phyloP scores from a whole-genome alignment of 352 stramenopile genomes.

The Pythium chondricola region DNA sequence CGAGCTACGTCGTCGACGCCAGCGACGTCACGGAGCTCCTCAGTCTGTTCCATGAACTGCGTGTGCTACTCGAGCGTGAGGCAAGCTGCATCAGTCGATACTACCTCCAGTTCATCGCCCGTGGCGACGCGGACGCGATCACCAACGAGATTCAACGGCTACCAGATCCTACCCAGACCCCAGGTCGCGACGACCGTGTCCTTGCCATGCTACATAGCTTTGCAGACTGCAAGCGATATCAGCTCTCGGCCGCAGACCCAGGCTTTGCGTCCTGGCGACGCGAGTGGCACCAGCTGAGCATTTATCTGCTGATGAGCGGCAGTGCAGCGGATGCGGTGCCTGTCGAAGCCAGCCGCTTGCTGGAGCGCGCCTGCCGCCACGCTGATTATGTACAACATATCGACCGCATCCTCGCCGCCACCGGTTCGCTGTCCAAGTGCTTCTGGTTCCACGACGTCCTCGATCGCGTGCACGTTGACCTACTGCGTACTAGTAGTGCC shows the following conservation, averaged over 20 bases:
- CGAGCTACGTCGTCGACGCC: slow-evolving; percentile 11
- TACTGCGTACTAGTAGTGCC: not conserved
- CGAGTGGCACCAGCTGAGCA: slow-evolving; percentile 58
- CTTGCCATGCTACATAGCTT: slow-evolving; percentile 38
- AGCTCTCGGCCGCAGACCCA: slow-evolving; percentile 1
- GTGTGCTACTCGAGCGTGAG: not conserved
- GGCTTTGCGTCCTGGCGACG: slow-evolving; percentile 32
- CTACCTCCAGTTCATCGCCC: slow-evolving; percentile 28
- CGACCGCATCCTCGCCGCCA: slow-evolving; percentile 21
- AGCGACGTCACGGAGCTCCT: slow-evolving; percentile 1
- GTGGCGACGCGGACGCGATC: slow-evolving; percentile 44
- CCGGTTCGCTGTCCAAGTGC: slow-evolving; percentile 35
- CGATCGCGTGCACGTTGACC: slow-evolving; percentile 23
- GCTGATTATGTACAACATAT: slow-evolving; percentile 34
- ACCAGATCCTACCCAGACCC: no score
- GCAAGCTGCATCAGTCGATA: slow-evolving; percentile 9
- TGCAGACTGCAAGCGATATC: slow-evolving; percentile 23
- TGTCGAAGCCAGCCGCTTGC: slow-evolving; percentile 15
- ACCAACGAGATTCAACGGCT: slow-evolving; percentile 28
- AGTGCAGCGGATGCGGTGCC: slow-evolving; percentile 5
- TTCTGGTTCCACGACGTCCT: slow-evolving; percentile 38
- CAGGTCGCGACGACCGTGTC: slow-evolving; percentile 10
- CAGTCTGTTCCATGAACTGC: slow-evolving; percentile 3
- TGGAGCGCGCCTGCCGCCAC: slow-evolving; percentile 42
- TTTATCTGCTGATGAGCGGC: slow-evolving; percentile 23